A percentile compares a stretch with the other conserved stretches of the same genome.
These are phyloP conservation scores for Wallacemonas rigidus DNA, from an alignment of 208 protist genomes.

Conservation along the genomic window DNA sequence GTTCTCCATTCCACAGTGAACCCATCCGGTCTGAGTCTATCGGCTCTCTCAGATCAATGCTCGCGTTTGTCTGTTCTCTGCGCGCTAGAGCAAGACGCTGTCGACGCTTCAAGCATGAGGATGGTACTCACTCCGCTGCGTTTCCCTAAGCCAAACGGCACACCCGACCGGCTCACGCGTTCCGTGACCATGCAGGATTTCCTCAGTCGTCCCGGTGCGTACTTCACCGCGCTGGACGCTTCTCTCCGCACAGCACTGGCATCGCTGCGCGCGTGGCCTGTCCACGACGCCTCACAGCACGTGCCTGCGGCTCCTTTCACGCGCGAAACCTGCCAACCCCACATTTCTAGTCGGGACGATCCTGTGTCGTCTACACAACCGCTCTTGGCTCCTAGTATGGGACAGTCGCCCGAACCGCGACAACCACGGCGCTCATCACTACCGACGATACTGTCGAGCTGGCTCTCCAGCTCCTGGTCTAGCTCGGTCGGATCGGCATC, in stretches of 20 bases:
- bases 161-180: background rate
- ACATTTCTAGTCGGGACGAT: no score
- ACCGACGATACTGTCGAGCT: background rate
- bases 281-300: no score
- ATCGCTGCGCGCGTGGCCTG: no score
- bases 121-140: slow-evolving; percentile 4
- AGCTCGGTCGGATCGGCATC: background rate
- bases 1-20: background rate
- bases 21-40: background rate
- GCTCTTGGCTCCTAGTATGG: background rate
- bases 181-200: background rate
- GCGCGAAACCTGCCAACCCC: background rate
- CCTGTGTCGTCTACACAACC: no score
- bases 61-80: background rate
- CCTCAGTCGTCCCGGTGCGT: background rate
- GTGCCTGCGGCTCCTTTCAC: background rate
- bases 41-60: background rate
- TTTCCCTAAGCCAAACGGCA: slow-evolving; percentile 5
- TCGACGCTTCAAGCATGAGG: slow-evolving; percentile 4
- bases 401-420: slow-evolving; percentile 2
- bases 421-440: background rate
- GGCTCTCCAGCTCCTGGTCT: background rate
- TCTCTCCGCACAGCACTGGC: background rate
- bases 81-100: slow-evolving; percentile 3
- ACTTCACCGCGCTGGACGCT: background rate